A percentile compares a stretch with the other conserved stretches of the same genome.
phyloP scores from a whole-genome alignment of 148 eudicot genomes.

The Spergularia marina region DNA sequence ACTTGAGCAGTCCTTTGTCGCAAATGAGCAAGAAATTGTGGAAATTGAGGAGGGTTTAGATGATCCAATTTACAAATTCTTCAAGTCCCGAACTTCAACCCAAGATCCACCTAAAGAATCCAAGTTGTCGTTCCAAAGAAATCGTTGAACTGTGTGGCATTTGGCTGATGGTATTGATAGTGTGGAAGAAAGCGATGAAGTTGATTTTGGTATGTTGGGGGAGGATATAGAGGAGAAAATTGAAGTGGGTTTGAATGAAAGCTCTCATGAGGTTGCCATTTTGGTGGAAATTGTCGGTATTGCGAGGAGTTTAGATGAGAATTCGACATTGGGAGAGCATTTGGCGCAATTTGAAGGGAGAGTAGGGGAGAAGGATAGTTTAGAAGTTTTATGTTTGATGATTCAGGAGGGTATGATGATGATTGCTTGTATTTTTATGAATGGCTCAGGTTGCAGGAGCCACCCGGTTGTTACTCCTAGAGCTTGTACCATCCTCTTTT shows the following conservation, averaged over 20 bases:
- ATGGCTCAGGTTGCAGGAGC: constrained; percentile 89
- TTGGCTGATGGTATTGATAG: constrained; percentile 35
- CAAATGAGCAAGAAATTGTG: constrained; percentile 24
- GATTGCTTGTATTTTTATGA: constrained; percentile 83
- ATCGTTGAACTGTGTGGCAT: constrained; percentile 66
- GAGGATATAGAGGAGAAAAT: constrained; percentile 18
- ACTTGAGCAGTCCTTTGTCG: neutral
- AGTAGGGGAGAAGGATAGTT: constrained; percentile 56
- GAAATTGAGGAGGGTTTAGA: constrained; percentile 24
- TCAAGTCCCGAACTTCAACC: constrained; percentile 49
- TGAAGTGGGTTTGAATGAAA: constrained; percentile 22
- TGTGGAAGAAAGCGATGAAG: constrained; percentile 30
- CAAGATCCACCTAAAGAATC: constrained; percentile 53
- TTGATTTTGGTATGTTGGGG: constrained; percentile 9
- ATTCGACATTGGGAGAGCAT: constrained; percentile 62
- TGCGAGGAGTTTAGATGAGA: constrained; percentile 58
- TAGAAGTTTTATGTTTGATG: constrained; percentile 61
- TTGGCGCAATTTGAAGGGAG: constrained; percentile 60
- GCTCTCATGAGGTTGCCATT: constrained; percentile 31
- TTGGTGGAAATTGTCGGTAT: constrained; percentile 50
- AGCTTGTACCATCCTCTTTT: no score
- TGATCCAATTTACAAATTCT: constrained; percentile 69
- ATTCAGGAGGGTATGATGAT: constrained; percentile 51
- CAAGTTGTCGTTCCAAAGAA: constrained; percentile 49
- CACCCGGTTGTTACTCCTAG: constrained; percentile 50